A percentile compares a stretch with the other conserved stretches of the same genome.
Evolutionary conservation across 1,284 basidiomycete genomes (phyloP).

Genomic region (Puccinia triticina): DNA sequence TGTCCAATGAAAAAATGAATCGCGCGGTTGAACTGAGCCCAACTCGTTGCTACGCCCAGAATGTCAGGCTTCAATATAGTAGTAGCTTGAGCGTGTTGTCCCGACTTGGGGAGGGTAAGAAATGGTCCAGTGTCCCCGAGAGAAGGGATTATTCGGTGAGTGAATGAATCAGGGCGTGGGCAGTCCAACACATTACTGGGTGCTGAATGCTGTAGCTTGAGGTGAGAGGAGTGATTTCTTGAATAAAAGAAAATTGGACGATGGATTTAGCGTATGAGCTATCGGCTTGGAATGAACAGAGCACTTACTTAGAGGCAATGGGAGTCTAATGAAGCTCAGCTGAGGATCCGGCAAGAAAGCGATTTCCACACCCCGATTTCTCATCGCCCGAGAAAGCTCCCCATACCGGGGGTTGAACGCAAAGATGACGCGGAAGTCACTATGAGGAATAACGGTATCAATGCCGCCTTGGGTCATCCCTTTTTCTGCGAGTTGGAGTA

Average conservation of each 20-base stretch:
- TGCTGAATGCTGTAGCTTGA: neutral
- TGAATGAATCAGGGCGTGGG: conserved; percentile 26
- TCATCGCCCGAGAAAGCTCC: conserved; percentile 96
- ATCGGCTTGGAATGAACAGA: neutral
- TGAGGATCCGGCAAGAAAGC: conserved; percentile 58
- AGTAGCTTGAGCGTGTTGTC: conserved; percentile 14
- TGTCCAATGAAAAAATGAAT: conserved; percentile 27
- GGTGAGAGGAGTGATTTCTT: neutral
- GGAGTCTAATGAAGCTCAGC: neutral
- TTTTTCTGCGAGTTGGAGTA: conserved; percentile 81
- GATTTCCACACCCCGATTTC: conserved; percentile 93
- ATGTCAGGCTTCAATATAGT: conserved; percentile 29
- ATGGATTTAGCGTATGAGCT: too few species aligned
- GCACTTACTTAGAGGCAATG: neutral
- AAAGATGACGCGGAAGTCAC: conserved; percentile 92
- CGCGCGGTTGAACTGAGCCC: conserved; percentile 3
- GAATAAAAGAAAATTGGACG: too few species aligned
- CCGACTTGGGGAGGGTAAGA: neutral
- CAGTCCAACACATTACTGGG: conserved; percentile 25
- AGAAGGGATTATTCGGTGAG: conserved; percentile 34
- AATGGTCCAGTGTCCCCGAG: conserved; percentile 21
- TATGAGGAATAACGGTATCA: conserved; percentile 77
- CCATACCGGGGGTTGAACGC: conserved; percentile 85
- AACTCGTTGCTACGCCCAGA: neutral
- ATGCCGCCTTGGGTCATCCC: conserved; percentile 79